phyloP scores from a whole-genome alignment of 352 stramenopile species.

The Phytophthora uliginosa region DNA sequence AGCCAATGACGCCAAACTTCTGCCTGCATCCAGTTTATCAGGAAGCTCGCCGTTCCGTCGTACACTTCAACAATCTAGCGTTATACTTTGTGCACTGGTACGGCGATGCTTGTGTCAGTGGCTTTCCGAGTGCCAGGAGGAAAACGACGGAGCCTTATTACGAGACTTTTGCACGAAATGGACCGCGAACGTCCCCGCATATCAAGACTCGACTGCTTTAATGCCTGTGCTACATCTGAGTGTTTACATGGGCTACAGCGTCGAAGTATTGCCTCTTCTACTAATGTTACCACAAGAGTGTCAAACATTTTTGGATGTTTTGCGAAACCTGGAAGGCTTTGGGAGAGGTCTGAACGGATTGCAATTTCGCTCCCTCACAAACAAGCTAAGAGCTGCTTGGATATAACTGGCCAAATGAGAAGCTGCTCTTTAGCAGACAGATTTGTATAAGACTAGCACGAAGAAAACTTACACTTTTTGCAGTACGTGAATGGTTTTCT shows the following conservation, averaged over 20 bases:
- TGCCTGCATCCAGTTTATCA: not conserved
- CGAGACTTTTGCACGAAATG: conserved; percentile 16
- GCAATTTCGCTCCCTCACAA: too few species aligned
- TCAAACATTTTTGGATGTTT: too few species aligned
- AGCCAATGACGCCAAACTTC: conserved; percentile 5
- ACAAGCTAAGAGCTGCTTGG: too few species aligned
- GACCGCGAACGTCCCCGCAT: conserved; percentile 7
- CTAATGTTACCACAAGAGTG: conserved; percentile 13
- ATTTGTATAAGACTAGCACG: too few species aligned
- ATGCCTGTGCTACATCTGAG: conserved; percentile 3
- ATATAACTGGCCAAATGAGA: too few species aligned
- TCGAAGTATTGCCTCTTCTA: conserved; percentile 16
- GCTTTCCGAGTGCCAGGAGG: conserved; percentile 13
- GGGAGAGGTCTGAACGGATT: too few species aligned
- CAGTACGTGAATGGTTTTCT: too few species aligned
- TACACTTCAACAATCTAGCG: not conserved
- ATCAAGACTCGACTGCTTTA: not conserved
- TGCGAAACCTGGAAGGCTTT: too few species aligned
- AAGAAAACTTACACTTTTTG: too few species aligned
- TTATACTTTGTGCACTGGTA: conserved; percentile 13
- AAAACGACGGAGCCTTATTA: conserved; percentile 7
- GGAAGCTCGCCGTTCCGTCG: conserved; percentile 1
- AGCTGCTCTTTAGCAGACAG: too few species aligned
- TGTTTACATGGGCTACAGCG: conserved; percentile 11
- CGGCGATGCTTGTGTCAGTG: conserved; percentile 11